Evolutionary conservation across 140 eudicot genomes (phyloP).

Genomic region (Ambrosia hybrid): DNA sequence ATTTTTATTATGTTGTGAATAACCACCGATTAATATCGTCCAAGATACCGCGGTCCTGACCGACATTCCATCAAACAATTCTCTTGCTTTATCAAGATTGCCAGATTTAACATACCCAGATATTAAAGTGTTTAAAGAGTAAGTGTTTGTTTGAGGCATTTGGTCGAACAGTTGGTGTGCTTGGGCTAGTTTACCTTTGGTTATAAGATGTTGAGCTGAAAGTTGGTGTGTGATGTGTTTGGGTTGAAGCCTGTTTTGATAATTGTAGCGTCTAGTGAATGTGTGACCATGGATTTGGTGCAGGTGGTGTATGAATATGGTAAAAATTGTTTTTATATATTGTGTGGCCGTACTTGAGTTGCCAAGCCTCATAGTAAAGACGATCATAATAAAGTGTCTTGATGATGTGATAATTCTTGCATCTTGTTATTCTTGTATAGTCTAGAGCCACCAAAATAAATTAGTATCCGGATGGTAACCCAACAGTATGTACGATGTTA

Average conservation of each 20-base stretch:
- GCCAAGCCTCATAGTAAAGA: constrained; percentile 34
- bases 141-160: constrained; percentile 61
- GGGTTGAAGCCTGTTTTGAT: constrained; percentile 76
- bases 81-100: constrained; percentile 48
- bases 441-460: no score
- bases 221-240: constrained; percentile 53
- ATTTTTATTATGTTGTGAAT: constrained; percentile 49
- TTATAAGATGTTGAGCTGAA: constrained; percentile 40
- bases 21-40: constrained; percentile 84
- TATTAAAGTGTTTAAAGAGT: constrained; percentile 54
- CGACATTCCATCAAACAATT: constrained; percentile 51
- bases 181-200: constrained; percentile 34
- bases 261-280: constrained; percentile 51
- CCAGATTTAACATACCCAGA: constrained; percentile 61
- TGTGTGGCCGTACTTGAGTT: not conserved
- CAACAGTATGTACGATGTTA: no score
- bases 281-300: constrained; percentile 13
- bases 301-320: constrained; percentile 6
- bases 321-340: constrained; percentile 7
- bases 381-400: not conserved
- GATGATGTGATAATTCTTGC: not conserved
- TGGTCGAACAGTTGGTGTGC: constrained; percentile 74
- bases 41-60: constrained; percentile 59
- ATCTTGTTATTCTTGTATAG: not conserved
- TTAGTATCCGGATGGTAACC: no score